phyloP scores from a whole-genome alignment of 2,329 filamentous ascomycete species.

The Penicillium sp. region DNA sequence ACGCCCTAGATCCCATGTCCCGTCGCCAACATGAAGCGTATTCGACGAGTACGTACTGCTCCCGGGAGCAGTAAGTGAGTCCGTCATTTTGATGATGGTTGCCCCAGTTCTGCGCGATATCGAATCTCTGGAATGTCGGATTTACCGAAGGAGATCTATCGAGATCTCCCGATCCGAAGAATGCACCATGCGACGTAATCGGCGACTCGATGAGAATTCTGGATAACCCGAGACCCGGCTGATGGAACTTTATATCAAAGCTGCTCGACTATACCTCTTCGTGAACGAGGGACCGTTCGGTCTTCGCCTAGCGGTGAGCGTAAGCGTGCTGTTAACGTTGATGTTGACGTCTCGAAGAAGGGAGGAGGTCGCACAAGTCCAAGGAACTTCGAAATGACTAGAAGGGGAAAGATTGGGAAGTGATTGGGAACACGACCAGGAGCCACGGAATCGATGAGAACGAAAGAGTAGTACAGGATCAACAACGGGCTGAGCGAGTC shows the following conservation, averaged over 20 bases:
- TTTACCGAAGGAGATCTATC: slow-evolving; percentile 43
- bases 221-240: slow-evolving; percentile 2
- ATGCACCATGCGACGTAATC: slow-evolving; percentile 43
- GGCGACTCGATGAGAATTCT: slow-evolving; percentile 12
- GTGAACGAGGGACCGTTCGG: background rate
- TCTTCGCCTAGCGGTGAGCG: background rate
- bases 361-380: slow-evolving; percentile 12
- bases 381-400: background rate
- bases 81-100: slow-evolving; percentile 27
- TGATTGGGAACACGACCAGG: slow-evolving; percentile 12
- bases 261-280: background rate
- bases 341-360: background rate
- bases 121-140: slow-evolving; percentile 40
- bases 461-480: slow-evolving; percentile 19
- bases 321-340: background rate
- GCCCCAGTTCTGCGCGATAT: slow-evolving; percentile 15
- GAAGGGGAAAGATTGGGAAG: slow-evolving; percentile 5
- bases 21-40: slow-evolving; percentile 64
- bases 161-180: slow-evolving; percentile 44
- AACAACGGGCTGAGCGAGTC: slow-evolving; percentile 24
- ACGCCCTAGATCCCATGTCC: slow-evolving; percentile 62
- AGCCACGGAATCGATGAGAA: slow-evolving; percentile 8
- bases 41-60: slow-evolving; percentile 61
- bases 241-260: slow-evolving; percentile 1
- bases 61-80: slow-evolving; percentile 55